Percentiles rank a stretch among this genome's conserved stretches.
Evolutionary conservation across 2,329 filamentous ascomycete species (phyloP).

Genomic region (Stagonosporopsis chrysanthemi): DNA sequence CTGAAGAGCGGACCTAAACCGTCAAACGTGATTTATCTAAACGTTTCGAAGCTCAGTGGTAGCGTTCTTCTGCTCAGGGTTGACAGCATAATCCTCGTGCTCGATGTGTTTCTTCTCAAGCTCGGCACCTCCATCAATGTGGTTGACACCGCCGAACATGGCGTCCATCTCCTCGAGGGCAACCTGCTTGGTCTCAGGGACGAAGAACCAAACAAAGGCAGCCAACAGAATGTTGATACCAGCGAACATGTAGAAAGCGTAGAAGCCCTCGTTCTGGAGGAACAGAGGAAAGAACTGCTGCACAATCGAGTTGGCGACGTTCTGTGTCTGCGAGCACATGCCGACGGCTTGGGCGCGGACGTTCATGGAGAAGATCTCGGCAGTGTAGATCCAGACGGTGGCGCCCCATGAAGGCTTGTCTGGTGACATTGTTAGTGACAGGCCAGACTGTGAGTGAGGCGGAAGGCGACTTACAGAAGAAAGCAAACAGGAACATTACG

Average conservation of each 20-base stretch:
- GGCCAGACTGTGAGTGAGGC: not conserved
- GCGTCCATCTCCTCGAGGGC: slow-evolving; percentile 64
- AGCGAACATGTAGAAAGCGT: slow-evolving; percentile 64
- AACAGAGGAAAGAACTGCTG: slow-evolving; percentile 76
- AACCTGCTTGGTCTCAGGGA: slow-evolving; percentile 56
- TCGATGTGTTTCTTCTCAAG: slow-evolving; percentile 52
- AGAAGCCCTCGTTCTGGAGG: slow-evolving; percentile 65
- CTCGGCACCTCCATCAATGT: slow-evolving; percentile 62
- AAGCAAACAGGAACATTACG: slow-evolving; percentile 70
- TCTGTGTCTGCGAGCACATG: slow-evolving; percentile 65
- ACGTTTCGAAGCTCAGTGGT: slow-evolving; percentile 20
- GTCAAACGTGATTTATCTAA: not conserved
- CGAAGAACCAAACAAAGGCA: slow-evolving; percentile 52
- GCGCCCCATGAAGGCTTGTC: slow-evolving; percentile 75
- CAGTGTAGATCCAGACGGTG: slow-evolving; percentile 75
- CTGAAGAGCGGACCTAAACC: not conserved
- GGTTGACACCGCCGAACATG: slow-evolving; percentile 64
- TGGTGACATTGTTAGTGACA: slow-evolving; percentile 40
- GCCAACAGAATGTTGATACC: slow-evolving; percentile 55
- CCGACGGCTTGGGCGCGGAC: slow-evolving; percentile 74
- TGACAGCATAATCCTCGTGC: slow-evolving; percentile 31
- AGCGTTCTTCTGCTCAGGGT: slow-evolving; percentile 30
- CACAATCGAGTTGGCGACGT: slow-evolving; percentile 72
- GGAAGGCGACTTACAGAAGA: slow-evolving; percentile 60
- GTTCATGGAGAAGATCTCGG: slow-evolving; percentile 74